A percentile compares a stretch with the other conserved stretches of the same genome.
These are phyloP conservation scores for Hanseniaspora clermontiae DNA, from an alignment of 805 yeast genomes.

Conservation along the genomic window DNA sequence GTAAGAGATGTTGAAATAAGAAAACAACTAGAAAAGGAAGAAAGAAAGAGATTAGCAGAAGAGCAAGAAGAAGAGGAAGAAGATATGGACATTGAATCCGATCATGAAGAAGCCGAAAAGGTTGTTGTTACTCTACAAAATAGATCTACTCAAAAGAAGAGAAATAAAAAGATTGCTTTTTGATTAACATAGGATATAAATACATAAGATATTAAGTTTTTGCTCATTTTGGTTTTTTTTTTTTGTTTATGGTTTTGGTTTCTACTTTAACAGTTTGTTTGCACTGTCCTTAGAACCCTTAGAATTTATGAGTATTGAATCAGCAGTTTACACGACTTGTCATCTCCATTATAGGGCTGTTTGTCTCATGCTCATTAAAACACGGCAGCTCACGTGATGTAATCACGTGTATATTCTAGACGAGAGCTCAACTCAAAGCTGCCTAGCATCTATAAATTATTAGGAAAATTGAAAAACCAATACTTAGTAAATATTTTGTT, in stretches of 20 bases:
- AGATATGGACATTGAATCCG: slow-evolving; percentile 16
- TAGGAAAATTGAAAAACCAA: too few species aligned
- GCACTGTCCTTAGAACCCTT: too few species aligned
- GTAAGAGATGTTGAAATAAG: slow-evolving; percentile 88
- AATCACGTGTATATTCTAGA: too few species aligned
- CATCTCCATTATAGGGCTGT: too few species aligned
- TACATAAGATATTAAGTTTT: not conserved
- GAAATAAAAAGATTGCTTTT: slow-evolving; percentile 33
- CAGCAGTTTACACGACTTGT: too few species aligned
- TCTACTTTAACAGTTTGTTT: too few species aligned
- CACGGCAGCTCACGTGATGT: too few species aligned
- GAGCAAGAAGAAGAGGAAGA: slow-evolving; percentile 37
- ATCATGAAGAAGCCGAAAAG: slow-evolving; percentile 40
- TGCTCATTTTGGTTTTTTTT: not conserved
- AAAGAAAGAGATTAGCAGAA: slow-evolving; percentile 42
- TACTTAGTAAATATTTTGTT: too few species aligned
- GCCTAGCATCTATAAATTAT: too few species aligned
- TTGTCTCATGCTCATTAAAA: too few species aligned
- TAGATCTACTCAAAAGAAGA: slow-evolving; percentile 28
- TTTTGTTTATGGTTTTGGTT: not conserved
- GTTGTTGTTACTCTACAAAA: slow-evolving; percentile 39
- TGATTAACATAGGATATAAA: slow-evolving; percentile 12
- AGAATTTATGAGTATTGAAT: too few species aligned
- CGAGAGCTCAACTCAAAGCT: too few species aligned
- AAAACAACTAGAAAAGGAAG: slow-evolving; percentile 57